Conservation (phyloP, 225 moss, liverwort and hornwort species). For the Sphagnum tenellum region DNA sequence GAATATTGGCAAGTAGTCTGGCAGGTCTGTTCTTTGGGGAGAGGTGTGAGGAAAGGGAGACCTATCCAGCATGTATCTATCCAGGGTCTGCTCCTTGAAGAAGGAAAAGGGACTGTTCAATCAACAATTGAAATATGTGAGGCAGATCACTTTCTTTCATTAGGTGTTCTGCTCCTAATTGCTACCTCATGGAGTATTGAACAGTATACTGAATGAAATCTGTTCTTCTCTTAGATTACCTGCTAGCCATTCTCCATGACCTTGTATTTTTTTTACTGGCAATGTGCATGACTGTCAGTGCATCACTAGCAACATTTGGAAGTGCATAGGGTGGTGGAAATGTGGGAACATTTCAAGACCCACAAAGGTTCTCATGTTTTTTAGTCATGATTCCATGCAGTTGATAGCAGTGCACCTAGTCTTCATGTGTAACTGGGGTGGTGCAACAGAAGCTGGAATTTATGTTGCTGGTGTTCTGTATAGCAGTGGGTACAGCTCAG, state of each 20-base stretch:
- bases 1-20: too few relatives aligned
- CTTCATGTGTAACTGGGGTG: slow-evolving; percentile 87
- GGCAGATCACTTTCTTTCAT: slow-evolving; percentile 52
- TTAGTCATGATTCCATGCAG: slow-evolving; percentile 55
- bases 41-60: too few relatives aligned
- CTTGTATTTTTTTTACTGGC: too few relatives aligned
- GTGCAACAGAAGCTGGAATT: slow-evolving; percentile 65
- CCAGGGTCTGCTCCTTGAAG: slow-evolving; percentile 54
- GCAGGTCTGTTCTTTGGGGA: too few relatives aligned
- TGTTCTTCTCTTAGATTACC: too few relatives aligned
- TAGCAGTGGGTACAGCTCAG: slow-evolving; percentile 13
- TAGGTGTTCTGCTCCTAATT: slow-evolving; percentile 13
- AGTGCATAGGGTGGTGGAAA: slow-evolving; percentile 54
- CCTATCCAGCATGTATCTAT: too few relatives aligned
- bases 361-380: slow-evolving; percentile 66
- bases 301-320: too few relatives aligned
- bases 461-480: slow-evolving; percentile 59
- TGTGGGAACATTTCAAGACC: slow-evolving; percentile 42
- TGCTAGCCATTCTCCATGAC: too few relatives aligned
- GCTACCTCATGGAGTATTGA: too few relatives aligned
- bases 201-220: too few relatives aligned
- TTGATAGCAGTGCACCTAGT: slow-evolving; percentile 64
- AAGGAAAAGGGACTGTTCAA: slow-evolving; percentile 37
- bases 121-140: slow-evolving; percentile 37
- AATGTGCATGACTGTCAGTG: too few relatives aligned